Evolutionary conservation across 2,329 filamentous ascomycete species (phyloP), one percentile per base, ranked within the genome.

Genomic region (Verticillium alfalfae): DNA sequence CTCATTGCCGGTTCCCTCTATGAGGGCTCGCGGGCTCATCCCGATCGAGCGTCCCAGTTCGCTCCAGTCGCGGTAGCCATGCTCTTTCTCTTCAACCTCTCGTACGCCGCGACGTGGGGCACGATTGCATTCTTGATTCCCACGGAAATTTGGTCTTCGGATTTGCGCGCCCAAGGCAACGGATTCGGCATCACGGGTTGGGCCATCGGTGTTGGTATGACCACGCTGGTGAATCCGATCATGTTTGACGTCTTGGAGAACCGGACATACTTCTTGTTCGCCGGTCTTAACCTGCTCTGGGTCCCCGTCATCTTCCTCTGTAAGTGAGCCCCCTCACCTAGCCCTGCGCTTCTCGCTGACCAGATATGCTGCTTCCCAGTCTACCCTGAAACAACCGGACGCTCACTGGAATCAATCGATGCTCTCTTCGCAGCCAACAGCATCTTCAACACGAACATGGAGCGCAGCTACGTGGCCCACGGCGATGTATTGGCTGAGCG

Each of bases 101-200:
- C 77, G 45, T 84, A 82, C 70, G 81, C 80, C 2, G 78, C 81
- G 0, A 81, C 81, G 7, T 81, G 78, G 77, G 76, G 78, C 39
- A 80, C 78, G 1, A 75, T 79, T 3, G 79, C 80, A 2, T 84
- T 81, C 65, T 70, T 83, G 7, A 68, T 82, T 4, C 80, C 79
- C 0, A 84, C 83, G 0, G 84, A 86, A 69, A 84, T 86, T 61
- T 86, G 83, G 71, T 79, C 83, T 1, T 81, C 78, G 16, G 80
- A 83, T 54, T 77, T 86, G 59, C 78, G 84, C 26, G 82, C 84
- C n/a, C 81, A 85, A 67, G 84, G 84, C 8, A 84, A 85, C 67
- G 82, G 81, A 8, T 85, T 86, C 65, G 81, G 80, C 18, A 84
- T 87, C 62, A 81, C 81, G 2, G 83, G 84, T 1, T 87, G 84